Evolutionary conservation across 768 basidiomycete genomes (phyloP).

Genomic region (Xerocomus brunneocitrinus): DNA sequence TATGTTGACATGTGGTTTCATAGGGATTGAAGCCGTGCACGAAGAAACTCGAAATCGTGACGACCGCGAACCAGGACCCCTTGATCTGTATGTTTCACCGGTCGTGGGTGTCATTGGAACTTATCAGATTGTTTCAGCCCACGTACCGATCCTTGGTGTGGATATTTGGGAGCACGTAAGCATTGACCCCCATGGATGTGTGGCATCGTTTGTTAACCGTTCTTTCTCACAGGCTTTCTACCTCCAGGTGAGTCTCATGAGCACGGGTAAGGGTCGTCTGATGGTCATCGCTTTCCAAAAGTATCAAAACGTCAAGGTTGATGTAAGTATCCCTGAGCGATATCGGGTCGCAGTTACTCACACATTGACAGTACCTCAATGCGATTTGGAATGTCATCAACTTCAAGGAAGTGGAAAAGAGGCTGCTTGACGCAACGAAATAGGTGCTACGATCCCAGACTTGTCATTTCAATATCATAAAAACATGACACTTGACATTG

Average conservation of each 20-base stretch:
- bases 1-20: neutral
- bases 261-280: neutral
- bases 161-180: slow-evolving; percentile 95
- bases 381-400: slow-evolving; percentile 97
- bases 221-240: slow-evolving; percentile 58
- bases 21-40: slow-evolving; percentile 66
- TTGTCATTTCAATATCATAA: slow-evolving; percentile 8
- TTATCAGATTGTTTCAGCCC: slow-evolving; percentile 43
- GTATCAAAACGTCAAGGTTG: slow-evolving; percentile 91
- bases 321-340: slow-evolving; percentile 51
- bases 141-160: slow-evolving; percentile 88
- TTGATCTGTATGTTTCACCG: slow-evolving; percentile 47
- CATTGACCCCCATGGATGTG: slow-evolving; percentile 18
- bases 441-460: slow-evolving; percentile 9
- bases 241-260: slow-evolving; percentile 25
- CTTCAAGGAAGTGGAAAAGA: slow-evolving; percentile 84
- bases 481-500: neutral
- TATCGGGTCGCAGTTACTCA: slow-evolving; percentile 3
- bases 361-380: slow-evolving; percentile 67
- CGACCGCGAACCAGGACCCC: slow-evolving; percentile 97
- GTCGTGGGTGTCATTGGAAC: neutral
- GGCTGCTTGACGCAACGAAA: slow-evolving; percentile 38
- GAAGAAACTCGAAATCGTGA: slow-evolving; percentile 82
- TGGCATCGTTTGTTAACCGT: slow-evolving; percentile 1
- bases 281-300: slow-evolving; percentile 31